Evolutionary conservation across 2,329 filamentous ascomycete species (phyloP).

Genomic region (Aciculosporium take): DNA sequence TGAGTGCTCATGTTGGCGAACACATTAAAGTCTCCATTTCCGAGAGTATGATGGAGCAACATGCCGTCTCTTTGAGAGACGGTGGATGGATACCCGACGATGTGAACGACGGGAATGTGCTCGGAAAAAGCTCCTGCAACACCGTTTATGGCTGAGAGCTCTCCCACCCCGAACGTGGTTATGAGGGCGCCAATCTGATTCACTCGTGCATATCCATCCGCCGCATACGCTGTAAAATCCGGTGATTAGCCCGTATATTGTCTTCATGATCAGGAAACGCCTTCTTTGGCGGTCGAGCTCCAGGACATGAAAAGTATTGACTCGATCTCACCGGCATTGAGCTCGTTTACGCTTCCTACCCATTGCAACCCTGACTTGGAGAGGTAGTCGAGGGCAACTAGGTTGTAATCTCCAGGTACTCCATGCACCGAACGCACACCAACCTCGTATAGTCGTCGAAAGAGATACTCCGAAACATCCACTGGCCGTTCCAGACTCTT

Average conservation of each 20-base stretch:
- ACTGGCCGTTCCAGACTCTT: slow-evolving; percentile 32
- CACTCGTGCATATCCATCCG: slow-evolving; percentile 66
- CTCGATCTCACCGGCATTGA: slow-evolving; percentile 47
- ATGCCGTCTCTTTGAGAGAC: slow-evolving; percentile 32
- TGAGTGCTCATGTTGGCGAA: slow-evolving; percentile 65
- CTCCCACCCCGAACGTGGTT: slow-evolving; percentile 64
- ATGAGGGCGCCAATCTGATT: slow-evolving; percentile 56
- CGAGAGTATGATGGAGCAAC: slow-evolving; percentile 53
- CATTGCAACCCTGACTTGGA: slow-evolving; percentile 43
- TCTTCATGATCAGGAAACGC: not conserved
- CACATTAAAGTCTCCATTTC: slow-evolving; percentile 68
- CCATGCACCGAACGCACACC: slow-evolving; percentile 53
- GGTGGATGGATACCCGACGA: slow-evolving; percentile 41
- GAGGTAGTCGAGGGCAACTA: slow-evolving; percentile 53
- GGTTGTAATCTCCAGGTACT: slow-evolving; percentile 61
- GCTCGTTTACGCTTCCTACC: slow-evolving; percentile 58
- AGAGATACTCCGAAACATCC: slow-evolving; percentile 55
- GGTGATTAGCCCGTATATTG: slow-evolving; percentile 7
- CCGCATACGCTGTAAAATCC: slow-evolving; percentile 46
- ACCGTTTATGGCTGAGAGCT: slow-evolving; percentile 60
- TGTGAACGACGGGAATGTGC: slow-evolving; percentile 56
- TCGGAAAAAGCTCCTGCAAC: slow-evolving; percentile 63
- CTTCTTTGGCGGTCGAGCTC: not conserved
- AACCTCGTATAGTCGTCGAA: slow-evolving; percentile 47
- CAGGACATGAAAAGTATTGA: not conserved